A percentile compares a stretch with the other conserved stretches of the same genome.
These are phyloP conservation scores for Ogataea haglerorum DNA, from an alignment of 805 yeast genomes.

Conservation along the genomic window DNA sequence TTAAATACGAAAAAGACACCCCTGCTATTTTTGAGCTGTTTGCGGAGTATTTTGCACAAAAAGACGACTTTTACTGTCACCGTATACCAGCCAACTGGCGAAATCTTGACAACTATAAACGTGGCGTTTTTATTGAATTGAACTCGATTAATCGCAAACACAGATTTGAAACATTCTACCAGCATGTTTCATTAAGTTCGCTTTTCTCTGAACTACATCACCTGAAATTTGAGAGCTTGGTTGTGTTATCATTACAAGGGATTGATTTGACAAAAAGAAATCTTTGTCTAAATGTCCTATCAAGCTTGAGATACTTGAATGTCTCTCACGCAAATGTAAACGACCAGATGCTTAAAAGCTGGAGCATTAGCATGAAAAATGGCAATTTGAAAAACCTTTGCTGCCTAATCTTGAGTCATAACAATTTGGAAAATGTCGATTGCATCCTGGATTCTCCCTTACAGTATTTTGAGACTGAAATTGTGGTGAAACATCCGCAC, in stretches of 20 bases:
- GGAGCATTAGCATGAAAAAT: constrained; percentile 25
- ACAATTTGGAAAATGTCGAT: constrained; percentile 8
- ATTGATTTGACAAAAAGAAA: constrained; percentile 8
- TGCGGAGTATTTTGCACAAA: constrained; percentile 21
- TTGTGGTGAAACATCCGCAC: neutral
- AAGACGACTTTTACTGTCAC: constrained; percentile 20
- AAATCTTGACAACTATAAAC: constrained; percentile 17
- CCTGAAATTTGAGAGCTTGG: constrained; percentile 11
- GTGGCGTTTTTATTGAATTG: constrained; percentile 16
- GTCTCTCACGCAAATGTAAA: constrained; percentile 18
- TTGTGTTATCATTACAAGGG: constrained; percentile 19
- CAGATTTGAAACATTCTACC: constrained; percentile 34
- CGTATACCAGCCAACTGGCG: constrained; percentile 13
- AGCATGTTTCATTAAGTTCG: constrained; percentile 21
- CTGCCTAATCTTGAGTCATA: constrained; percentile 17
- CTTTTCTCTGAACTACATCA: constrained; percentile 14
- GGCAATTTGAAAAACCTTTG: constrained; percentile 24
- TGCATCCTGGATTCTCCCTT: constrained; percentile 6
- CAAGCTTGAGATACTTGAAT: constrained; percentile 21
- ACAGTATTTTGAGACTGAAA: neutral
- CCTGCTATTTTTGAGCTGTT: constrained; percentile 30
- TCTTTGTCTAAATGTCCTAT: constrained; percentile 9
- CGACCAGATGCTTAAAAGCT: constrained; percentile 21
- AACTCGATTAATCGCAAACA: constrained; percentile 25
- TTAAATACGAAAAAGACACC: constrained; percentile 30